These are phyloP conservation scores for Russula griseocarnosa DNA, from an alignment of 768 basidiomycete genomes.

Conservation along the genomic window DNA sequence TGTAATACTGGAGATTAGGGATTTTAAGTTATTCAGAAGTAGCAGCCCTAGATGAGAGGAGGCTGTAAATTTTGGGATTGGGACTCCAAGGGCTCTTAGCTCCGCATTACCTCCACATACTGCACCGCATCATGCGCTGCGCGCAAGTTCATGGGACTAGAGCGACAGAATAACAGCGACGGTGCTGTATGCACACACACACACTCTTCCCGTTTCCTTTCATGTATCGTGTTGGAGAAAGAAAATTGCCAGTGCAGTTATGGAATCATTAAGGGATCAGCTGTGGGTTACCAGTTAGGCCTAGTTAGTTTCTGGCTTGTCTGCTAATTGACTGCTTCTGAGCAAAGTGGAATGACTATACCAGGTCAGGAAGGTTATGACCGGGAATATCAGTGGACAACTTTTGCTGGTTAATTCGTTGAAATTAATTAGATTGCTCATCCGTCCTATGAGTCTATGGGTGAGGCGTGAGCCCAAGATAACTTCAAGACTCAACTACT, in stretches of 20 bases:
- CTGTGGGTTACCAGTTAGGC: neutral
- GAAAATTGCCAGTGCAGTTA: neutral
- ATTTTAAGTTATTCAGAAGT: neutral
- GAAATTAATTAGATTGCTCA: neutral
- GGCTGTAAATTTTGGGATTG: neutral
- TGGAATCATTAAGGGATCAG: conserved; percentile 10
- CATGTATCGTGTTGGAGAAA: neutral
- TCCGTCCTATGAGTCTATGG: neutral
- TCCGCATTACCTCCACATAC: neutral
- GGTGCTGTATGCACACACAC: neutral
- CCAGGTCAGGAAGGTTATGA: neutral
- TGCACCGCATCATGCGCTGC: too few relatives aligned
- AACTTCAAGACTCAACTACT: too few relatives aligned
- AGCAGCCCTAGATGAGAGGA: neutral
- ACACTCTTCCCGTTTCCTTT: neutral
- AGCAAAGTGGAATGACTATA: neutral
- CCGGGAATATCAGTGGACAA: neutral
- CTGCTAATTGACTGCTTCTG: neutral
- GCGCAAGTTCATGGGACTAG: neutral
- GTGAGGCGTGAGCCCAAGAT: neutral
- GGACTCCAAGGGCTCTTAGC: too few relatives aligned
- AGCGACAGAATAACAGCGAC: neutral
- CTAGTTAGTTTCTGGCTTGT: neutral
- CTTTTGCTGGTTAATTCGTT: neutral
- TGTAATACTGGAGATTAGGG: neutral